Conservation (phyloP, 768 basidiomycete genomes). For the Lactarius hengduanensis region DNA sequence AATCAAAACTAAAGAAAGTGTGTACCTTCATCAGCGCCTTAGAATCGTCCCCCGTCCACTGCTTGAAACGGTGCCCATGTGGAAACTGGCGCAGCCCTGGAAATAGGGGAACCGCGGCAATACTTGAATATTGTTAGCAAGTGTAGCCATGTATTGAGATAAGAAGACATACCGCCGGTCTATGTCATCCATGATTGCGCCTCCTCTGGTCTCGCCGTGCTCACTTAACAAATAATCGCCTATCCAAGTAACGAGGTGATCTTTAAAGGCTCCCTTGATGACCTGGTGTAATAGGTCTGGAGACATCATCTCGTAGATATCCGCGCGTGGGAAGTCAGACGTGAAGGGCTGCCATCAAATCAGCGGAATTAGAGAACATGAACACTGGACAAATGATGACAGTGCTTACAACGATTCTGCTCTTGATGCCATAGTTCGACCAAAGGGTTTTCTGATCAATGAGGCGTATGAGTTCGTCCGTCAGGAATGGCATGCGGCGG, state of each 20-base stretch:
- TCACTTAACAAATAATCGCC: background rate
- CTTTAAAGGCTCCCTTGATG: background rate
- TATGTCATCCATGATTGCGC: constrained; percentile 18
- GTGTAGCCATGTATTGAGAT: background rate
- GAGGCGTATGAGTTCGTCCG: too few species aligned
- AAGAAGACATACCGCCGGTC: constrained; percentile 5
- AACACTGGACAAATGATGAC: too few species aligned
- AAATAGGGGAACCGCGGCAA: background rate
- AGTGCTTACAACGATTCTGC: too few species aligned
- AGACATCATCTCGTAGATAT: background rate
- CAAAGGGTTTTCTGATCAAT: too few species aligned
- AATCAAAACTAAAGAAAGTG: too few species aligned
- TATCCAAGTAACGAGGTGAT: background rate
- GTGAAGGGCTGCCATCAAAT: background rate
- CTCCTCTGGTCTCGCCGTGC: constrained; percentile 4
- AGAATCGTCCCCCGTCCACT: constrained; percentile 17
- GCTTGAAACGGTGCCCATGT: background rate
- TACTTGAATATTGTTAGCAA: background rate
- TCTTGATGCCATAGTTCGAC: too few species aligned
- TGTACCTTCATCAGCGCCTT: constrained; percentile 14
- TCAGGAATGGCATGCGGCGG: too few species aligned
- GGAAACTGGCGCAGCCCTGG: background rate
- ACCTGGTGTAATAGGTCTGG: background rate
- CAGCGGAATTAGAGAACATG: too few species aligned
- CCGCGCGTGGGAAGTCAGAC: background rate